These are phyloP conservation scores for Pythium volutum DNA, from an alignment of 352 stramenopile species.

Conservation along the genomic window DNA sequence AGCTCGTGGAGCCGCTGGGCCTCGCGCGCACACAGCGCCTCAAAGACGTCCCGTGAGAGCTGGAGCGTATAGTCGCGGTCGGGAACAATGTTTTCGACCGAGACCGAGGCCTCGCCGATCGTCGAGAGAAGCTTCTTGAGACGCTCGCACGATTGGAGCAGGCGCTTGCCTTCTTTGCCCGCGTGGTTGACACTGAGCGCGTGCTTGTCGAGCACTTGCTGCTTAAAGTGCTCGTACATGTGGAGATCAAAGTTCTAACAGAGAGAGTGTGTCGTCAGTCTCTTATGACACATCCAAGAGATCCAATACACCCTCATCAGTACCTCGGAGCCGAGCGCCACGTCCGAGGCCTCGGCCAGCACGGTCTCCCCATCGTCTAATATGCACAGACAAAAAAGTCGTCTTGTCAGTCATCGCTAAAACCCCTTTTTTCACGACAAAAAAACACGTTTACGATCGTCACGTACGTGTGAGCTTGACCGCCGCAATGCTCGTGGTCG, in stretches of 20 bases:
- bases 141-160: slow-evolving; percentile 84
- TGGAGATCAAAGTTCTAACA: slow-evolving; percentile 61
- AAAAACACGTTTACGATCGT: neutral
- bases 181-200: slow-evolving; percentile 47
- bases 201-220: slow-evolving; percentile 56
- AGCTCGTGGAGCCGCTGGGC: slow-evolving; percentile 51
- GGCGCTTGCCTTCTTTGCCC: slow-evolving; percentile 80
- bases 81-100: slow-evolving; percentile 79
- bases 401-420: neutral
- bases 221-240: slow-evolving; percentile 80
- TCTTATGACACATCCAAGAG: neutral
- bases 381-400: neutral
- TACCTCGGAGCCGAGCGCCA: slow-evolving; percentile 59
- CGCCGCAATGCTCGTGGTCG: slow-evolving; percentile 64
- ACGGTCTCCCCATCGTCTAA: slow-evolving; percentile 51
- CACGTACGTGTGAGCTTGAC: slow-evolving; percentile 59
- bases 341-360: slow-evolving; percentile 49
- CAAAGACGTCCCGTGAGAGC: slow-evolving; percentile 68
- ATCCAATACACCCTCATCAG: neutral
- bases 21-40: slow-evolving; percentile 57
- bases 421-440: too few relatives aligned
- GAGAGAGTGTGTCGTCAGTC: neutral
- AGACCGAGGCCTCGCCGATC: slow-evolving; percentile 73
- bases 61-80: slow-evolving; percentile 81
- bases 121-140: slow-evolving; percentile 90